These are phyloP conservation scores for Kuraishia floccosa DNA, from an alignment of 805 yeast genomes.

Conservation along the genomic window DNA sequence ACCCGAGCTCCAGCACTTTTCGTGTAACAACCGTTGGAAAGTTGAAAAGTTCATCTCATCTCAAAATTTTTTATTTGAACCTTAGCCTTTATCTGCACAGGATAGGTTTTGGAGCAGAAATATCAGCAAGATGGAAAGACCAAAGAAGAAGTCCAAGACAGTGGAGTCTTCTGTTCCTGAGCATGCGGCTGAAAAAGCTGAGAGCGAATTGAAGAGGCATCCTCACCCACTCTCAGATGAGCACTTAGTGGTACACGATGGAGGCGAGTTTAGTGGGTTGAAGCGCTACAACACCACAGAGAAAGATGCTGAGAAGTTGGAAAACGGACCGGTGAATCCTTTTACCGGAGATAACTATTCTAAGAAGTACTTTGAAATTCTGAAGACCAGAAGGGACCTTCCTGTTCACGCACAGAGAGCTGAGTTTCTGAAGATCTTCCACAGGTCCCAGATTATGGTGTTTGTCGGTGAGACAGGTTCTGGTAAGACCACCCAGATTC, in stretches of 20 bases:
- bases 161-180: constrained; percentile 47
- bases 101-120: neutral
- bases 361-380: constrained; percentile 63
- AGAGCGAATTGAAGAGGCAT: constrained; percentile 35
- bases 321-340: constrained; percentile 54
- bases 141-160: constrained; percentile 34
- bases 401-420: constrained; percentile 93
- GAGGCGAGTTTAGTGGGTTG: constrained; percentile 48
- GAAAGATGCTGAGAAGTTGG: constrained; percentile 45
- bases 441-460: constrained; percentile 86
- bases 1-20: too few species aligned
- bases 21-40: too few species aligned
- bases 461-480: constrained; percentile 99
- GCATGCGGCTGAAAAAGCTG: constrained; percentile 57
- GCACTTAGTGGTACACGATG: constrained; percentile 43
- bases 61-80: neutral
- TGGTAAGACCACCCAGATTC: constrained; percentile 97
- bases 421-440: constrained; percentile 79
- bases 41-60: neutral
- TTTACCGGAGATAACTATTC: constrained; percentile 63
- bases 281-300: constrained; percentile 59
- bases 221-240: constrained; percentile 28
- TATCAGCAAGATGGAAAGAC: constrained; percentile 24
- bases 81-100: neutral
- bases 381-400: constrained; percentile 69